These are phyloP conservation scores for Pestalotiopsis sp. DNA, from an alignment of 2,329 filamentous ascomycete species.

Conservation along the genomic window DNA sequence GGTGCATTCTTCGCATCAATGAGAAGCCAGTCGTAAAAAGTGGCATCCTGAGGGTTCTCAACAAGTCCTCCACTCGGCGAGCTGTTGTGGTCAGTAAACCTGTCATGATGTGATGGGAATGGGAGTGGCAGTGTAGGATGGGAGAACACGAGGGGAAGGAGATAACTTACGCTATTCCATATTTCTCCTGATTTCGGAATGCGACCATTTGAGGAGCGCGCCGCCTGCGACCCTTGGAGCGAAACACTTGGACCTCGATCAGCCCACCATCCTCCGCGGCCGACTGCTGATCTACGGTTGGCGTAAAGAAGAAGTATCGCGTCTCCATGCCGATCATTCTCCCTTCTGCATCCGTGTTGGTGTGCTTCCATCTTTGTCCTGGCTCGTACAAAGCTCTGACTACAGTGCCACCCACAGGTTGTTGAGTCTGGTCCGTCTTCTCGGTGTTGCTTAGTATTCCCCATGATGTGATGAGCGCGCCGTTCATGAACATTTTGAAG, in stretches of 20 bases:
- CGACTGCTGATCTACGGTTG: constrained; percentile 35
- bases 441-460: constrained; percentile 35
- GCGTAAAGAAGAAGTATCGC: constrained; percentile 53
- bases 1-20: constrained; percentile 54
- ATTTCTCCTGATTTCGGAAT: constrained; percentile 50
- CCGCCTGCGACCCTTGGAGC: constrained; percentile 49
- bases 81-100: constrained; percentile 31
- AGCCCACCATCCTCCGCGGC: constrained; percentile 56
- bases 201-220: constrained; percentile 42
- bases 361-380: constrained; percentile 41
- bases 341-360: constrained; percentile 35
- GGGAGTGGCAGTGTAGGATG: too few species aligned
- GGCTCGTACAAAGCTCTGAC: constrained; percentile 53
- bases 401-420: constrained; percentile 39
- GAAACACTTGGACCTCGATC: constrained; percentile 56
- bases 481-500: constrained; percentile 60
- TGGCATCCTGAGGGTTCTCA: constrained; percentile 51
- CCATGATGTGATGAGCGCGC: constrained; percentile 53
- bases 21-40: constrained; percentile 55
- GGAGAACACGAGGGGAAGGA: not conserved
- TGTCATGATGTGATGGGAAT: not conserved
- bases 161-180: constrained; percentile 53
- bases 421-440: not conserved
- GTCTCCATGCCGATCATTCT: constrained; percentile 46
- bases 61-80: constrained; percentile 56